A percentile compares a stretch with the other conserved stretches of the same genome.
Conservation (phyloP, 2,329 filamentous ascomycete species). For the Tolypocladium ovalisporum region DNA sequence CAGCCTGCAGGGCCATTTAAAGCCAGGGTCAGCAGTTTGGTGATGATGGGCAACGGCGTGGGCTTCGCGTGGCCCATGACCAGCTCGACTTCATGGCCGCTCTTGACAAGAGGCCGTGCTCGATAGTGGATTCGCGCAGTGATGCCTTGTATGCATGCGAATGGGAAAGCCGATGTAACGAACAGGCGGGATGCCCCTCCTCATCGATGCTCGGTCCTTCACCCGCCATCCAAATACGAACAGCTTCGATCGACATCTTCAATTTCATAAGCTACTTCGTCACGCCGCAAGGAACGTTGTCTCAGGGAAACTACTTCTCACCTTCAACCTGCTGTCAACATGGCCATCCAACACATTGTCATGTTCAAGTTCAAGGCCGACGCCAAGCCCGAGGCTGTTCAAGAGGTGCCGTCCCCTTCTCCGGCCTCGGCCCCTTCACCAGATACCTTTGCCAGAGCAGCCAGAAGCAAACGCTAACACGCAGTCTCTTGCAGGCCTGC, state of each 20-base stretch:
- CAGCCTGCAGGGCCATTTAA: neutral
- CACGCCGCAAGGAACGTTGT: neutral
- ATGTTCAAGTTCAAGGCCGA: constrained; percentile 53
- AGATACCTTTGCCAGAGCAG: neutral
- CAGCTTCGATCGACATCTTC: neutral
- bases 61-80: neutral
- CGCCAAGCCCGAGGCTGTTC: constrained; percentile 34
- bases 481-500: constrained; percentile 14
- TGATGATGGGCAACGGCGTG: neutral
- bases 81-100: neutral
- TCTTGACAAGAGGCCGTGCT: neutral
- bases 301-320: no score
- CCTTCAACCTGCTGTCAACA: neutral
- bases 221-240: neutral
- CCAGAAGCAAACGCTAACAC: neutral
- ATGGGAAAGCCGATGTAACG: neutral
- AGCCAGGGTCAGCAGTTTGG: neutral
- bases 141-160: neutral
- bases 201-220: neutral
- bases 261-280: neutral
- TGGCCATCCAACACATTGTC: constrained; percentile 53
- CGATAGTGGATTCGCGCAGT: neutral
- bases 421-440: neutral
- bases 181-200: neutral
- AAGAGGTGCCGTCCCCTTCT: constrained; percentile 20